phyloP scores from a whole-genome alignment of 1,284 basidiomycete genomes.

The Anthracocystis panici-leucophaei region DNA sequence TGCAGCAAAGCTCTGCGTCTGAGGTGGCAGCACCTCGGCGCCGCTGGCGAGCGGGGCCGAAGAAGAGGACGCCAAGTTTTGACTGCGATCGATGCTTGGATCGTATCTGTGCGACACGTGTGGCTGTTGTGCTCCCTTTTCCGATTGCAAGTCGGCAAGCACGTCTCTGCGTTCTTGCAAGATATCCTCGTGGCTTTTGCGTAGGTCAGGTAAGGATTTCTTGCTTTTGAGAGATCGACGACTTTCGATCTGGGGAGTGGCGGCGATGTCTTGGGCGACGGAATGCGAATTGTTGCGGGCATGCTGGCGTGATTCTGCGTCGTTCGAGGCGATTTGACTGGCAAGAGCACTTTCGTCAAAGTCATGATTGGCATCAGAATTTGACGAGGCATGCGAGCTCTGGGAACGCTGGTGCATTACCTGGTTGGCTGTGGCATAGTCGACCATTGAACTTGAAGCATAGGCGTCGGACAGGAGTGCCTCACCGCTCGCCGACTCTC shows the following conservation, averaged over 20 bases:
- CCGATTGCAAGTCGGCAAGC: constrained; percentile 12
- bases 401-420: not conserved
- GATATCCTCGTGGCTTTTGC: constrained; percentile 73
- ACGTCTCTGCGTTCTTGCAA: constrained; percentile 58
- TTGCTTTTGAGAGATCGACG: constrained; percentile 51
- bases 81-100: constrained; percentile 1
- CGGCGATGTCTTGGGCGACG: constrained; percentile 37
- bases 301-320: constrained; percentile 29
- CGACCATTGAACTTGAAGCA: not conserved
- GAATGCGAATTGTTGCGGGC: constrained; percentile 58
- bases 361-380: not conserved
- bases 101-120: not conserved
- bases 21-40: not conserved
- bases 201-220: constrained; percentile 88
- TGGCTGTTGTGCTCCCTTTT: not conserved
- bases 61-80: not conserved
- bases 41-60: not conserved
- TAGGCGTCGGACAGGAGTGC: not conserved
- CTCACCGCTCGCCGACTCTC: not conserved
- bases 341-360: not conserved
- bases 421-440: not conserved
- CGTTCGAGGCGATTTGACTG: constrained; percentile 2
- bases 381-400: not conserved
- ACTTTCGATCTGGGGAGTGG: constrained; percentile 30
- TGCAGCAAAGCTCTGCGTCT: not conserved